Percentiles rank a stretch among this genome's conserved stretches.
These are phyloP conservation scores for Aureobasidium uvarum DNA, from an alignment of 2,329 filamentous ascomycete species.

Conservation along the genomic window DNA sequence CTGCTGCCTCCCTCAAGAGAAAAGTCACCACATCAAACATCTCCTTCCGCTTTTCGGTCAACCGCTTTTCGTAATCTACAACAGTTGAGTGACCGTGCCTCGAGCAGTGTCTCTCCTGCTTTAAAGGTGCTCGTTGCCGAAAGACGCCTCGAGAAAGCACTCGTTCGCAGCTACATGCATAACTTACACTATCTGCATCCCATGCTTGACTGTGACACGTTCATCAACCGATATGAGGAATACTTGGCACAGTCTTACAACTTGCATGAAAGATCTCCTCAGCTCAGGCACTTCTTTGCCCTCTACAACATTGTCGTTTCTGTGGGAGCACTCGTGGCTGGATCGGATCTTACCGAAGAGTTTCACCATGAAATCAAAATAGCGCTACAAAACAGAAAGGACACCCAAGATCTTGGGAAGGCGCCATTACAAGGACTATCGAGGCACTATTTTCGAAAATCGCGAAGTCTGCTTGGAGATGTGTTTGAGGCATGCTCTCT, in stretches of 20 bases:
- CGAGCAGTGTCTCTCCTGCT: not conserved
- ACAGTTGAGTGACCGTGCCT: not conserved
- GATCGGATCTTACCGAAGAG: conserved; percentile 26
- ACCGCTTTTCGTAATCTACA: not conserved
- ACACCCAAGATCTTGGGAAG: not conserved
- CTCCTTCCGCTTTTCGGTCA: not conserved
- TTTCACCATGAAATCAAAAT: conserved; percentile 7
- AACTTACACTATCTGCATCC: conserved; percentile 23
- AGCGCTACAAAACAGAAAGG: not conserved
- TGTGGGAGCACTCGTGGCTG: conserved; percentile 36
- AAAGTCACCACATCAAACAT: not conserved
- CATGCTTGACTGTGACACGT: conserved; percentile 11
- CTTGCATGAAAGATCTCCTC: conserved; percentile 27
- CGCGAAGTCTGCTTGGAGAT: conserved; percentile 35
- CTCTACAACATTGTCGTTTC: conserved; percentile 37
- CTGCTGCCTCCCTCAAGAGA: conserved; percentile 18
- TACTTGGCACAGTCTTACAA: conserved; percentile 30
- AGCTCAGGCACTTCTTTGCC: conserved; percentile 30
- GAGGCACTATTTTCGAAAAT: conserved; percentile 34
- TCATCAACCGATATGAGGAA: conserved; percentile 3
- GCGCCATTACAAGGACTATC: conserved; percentile 29
- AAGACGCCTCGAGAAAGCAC: conserved; percentile 4
- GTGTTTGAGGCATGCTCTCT: conserved; percentile 36
- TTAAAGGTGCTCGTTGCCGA: not conserved
- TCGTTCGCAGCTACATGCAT: conserved; percentile 15